phyloP scores from a whole-genome alignment of 108 stramenopile genomes.

The Epithemia pelagica region DNA sequence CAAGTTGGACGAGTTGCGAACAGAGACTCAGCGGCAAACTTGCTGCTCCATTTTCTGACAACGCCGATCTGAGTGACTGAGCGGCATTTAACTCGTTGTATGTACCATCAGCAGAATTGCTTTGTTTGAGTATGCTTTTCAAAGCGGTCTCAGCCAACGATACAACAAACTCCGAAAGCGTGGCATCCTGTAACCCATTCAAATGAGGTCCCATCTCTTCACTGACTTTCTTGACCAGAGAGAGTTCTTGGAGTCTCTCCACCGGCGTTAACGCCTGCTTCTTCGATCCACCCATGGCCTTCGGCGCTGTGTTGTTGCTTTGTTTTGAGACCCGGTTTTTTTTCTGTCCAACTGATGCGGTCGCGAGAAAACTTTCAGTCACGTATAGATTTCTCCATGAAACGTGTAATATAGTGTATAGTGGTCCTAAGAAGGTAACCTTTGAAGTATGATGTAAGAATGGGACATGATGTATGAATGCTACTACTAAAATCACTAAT shows the following conservation, averaged over 20 bases:
- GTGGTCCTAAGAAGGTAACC: no score
- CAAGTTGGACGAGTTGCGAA: constrained; percentile 48
- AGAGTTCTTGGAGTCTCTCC: constrained; percentile 87
- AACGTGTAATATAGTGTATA: no score
- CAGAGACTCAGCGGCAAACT: constrained; percentile 56
- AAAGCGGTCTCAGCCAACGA: constrained; percentile 70
- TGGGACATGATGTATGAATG: no score
- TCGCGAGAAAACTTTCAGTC: no score
- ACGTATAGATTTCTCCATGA: no score
- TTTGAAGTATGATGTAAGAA: no score
- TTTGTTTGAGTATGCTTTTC: constrained; percentile 6
- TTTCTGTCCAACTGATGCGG: no score
- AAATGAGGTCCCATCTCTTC: constrained; percentile 82
- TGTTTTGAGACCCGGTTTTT: no score
- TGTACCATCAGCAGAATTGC: neutral
- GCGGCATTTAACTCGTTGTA: constrained; percentile 19
- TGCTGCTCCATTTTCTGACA: constrained; percentile 62
- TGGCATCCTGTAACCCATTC: constrained; percentile 82
- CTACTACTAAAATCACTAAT: no score
- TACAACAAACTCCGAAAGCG: constrained; percentile 94
- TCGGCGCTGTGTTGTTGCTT: no score
- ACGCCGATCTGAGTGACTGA: constrained; percentile 29
- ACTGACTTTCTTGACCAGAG: constrained; percentile 81
- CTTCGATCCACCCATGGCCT: neutral
- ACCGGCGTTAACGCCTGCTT: constrained; percentile 51